Conservation (phyloP, 2,329 filamentous ascomycete genomes). For the Cladosporium colombiae region DNA sequence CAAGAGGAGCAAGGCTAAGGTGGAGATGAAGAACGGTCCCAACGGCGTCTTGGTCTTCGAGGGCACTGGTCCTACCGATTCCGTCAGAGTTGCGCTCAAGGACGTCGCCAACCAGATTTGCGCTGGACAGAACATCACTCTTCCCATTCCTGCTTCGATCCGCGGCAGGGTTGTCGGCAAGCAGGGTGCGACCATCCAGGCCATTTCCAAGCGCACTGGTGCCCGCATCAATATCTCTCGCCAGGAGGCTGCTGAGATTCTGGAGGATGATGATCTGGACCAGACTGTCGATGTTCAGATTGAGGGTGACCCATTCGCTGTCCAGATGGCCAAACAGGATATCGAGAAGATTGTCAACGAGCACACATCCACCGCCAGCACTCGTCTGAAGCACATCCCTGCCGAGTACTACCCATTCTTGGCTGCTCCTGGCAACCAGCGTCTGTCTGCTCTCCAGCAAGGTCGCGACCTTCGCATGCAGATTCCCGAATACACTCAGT, state of each 20-base stretch:
- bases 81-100: slow-evolving; percentile 83
- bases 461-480: slow-evolving; percentile 76
- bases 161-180: slow-evolving; percentile 92
- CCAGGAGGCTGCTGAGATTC: slow-evolving; percentile 62
- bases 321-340: slow-evolving; percentile 77
- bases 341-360: slow-evolving; percentile 88
- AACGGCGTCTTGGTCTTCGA: slow-evolving; percentile 78
- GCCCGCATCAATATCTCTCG: slow-evolving; percentile 89
- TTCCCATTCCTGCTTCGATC: slow-evolving; percentile 80
- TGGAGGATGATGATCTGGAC: slow-evolving; percentile 71
- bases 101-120: slow-evolving; percentile 88
- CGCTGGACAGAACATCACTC: slow-evolving; percentile 71
- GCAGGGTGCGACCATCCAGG: slow-evolving; percentile 84
- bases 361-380: slow-evolving; percentile 76
- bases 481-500: slow-evolving; percentile 79
- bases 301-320: slow-evolving; percentile 87
- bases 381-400: slow-evolving; percentile 80
- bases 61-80: slow-evolving; percentile 78
- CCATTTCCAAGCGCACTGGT: slow-evolving; percentile 84
- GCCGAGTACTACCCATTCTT: slow-evolving; percentile 96
- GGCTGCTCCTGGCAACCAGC: slow-evolving; percentile 72
- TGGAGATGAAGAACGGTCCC: slow-evolving; percentile 73
- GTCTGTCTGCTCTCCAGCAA: slow-evolving; percentile 68
- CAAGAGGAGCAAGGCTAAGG: slow-evolving; percentile 81
- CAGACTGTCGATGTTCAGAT: slow-evolving; percentile 81